Evolutionary conservation across 352 stramenopile genomes (phyloP), one percentile per base, ranked within the genome.

Genomic region (Phytophthora citrophthora): DNA sequence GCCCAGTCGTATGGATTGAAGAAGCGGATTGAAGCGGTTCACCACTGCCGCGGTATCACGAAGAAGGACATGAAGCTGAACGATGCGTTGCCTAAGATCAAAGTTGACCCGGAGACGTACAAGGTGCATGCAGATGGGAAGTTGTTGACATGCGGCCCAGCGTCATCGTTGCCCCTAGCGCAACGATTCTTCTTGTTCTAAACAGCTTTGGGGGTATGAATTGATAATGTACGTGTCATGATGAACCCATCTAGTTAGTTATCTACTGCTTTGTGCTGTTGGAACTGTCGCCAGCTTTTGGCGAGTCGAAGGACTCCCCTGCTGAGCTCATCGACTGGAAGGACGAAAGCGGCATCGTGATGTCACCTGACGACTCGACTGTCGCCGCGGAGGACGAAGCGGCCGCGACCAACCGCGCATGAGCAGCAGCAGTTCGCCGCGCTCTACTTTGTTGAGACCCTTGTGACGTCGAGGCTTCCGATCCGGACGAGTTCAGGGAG

Each of bases 1-100:
- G 79, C 69, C 24, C 56, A 81, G 15, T 59, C 70, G 40, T 98
- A 97, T 60, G 92, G 87, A 3, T 66, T 99, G 9, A 78, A 79
- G 46, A 98, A 98, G 72, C 65, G 78, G 27, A 84, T 97, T 23
- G 88, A 88, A 53, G 71, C 89, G 6, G 94, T 98, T 16, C 75
- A 73, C 10, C 72, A 83, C 23, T 98, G 92, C 61, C 82, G 93
- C 7, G 72, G 81, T 18, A 27, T 99, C 31, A 91, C 82, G 16
- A 99, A 99, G 76, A 88, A 94, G 34, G 91, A 99, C 78, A 99
- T 99, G 97, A 90, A 98, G 47, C 81, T 98, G 27, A 99, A 99
- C 75, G 79, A 98, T 77, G 81, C 80, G n/a, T 83, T 95, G 36
- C 96, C 96, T 20, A 90, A 96, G 54, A 96, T 99, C 55, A 76